These are phyloP conservation scores for Avena eriantha DNA, from an alignment of 176 grass and related monocot species.

Conservation along the genomic window DNA sequence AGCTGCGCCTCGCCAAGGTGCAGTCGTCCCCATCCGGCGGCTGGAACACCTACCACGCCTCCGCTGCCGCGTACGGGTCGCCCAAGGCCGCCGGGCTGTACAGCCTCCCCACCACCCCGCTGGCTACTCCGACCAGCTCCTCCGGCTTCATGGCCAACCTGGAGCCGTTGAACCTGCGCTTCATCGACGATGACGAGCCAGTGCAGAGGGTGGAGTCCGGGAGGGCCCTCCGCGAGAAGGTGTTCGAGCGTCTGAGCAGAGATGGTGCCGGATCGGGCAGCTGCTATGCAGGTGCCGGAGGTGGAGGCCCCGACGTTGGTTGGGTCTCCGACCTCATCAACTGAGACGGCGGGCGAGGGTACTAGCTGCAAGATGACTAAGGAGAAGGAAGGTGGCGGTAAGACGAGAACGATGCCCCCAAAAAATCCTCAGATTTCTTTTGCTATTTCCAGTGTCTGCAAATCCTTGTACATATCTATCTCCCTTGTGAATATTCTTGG, in stretches of 20 bases:
- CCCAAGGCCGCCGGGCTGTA: conserved; percentile 52
- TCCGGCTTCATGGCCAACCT: conserved; percentile 31
- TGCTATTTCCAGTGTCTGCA: conserved; percentile 40
- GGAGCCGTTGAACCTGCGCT: conserved; percentile 45
- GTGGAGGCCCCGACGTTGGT: conserved; percentile 56
- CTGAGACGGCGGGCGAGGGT: conserved; percentile 18
- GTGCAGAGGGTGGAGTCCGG: conserved; percentile 87
- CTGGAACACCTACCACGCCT: conserved; percentile 38
- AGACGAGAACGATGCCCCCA: background rate
- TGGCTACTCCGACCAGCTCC: background rate
- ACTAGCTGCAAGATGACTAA: background rate
- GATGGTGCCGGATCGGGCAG: conserved; percentile 37
- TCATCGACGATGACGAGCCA: conserved; percentile 52
- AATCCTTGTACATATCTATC: conserved; percentile 55
- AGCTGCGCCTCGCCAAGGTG: conserved; percentile 68
- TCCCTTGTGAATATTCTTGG: conserved; percentile 54
- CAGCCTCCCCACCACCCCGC: conserved; percentile 74
- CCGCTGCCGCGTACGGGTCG: conserved; percentile 41
- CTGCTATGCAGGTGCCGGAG: background rate
- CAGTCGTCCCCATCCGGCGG: conserved; percentile 57
- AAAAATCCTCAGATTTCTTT: background rate
- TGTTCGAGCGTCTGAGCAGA: conserved; percentile 73
- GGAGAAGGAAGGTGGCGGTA: conserved; percentile 18
- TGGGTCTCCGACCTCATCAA: conserved; percentile 88
- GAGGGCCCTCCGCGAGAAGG: conserved; percentile 63